phyloP scores from a whole-genome alignment of 192 early-diverging fungal species.

The Backusella circina region DNA sequence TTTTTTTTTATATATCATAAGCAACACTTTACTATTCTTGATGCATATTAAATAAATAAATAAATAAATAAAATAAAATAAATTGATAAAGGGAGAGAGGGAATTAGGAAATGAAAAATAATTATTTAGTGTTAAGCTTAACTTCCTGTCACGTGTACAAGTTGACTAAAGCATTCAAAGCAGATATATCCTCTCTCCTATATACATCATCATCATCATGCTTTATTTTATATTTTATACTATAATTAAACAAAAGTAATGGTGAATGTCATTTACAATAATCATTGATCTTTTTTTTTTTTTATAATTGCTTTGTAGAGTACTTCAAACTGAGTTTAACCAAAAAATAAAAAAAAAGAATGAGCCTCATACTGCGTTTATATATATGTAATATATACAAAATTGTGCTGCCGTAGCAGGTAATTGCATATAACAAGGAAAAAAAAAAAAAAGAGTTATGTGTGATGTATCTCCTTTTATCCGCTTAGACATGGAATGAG shows the following conservation, averaged over 20 bases:
- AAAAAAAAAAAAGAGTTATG: neutral
- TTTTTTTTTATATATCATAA: neutral
- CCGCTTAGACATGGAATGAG: neutral
- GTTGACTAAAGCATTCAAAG: neutral
- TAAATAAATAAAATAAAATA: no score
- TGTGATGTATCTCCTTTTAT: neutral
- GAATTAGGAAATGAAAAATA: neutral
- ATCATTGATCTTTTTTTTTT: neutral
- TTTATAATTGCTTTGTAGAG: neutral
- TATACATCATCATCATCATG: neutral
- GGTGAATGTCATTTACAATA: neutral
- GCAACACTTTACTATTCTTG: slow-evolving; percentile 20
- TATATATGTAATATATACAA: neutral
- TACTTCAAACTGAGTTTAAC: neutral
- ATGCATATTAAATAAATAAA: slow-evolving; percentile 1
- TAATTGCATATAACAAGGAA: neutral
- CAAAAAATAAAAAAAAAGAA: no score
- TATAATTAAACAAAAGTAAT: no score
- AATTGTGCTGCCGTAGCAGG: neutral
- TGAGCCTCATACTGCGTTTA: no score
- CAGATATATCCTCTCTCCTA: neutral
- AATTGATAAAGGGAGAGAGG: neutral
- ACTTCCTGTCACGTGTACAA: neutral
- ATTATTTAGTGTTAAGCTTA: neutral
- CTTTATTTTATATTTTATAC: neutral